Conservation (phyloP, 306 rosid species). For the Cucurbita moschata region DNA sequence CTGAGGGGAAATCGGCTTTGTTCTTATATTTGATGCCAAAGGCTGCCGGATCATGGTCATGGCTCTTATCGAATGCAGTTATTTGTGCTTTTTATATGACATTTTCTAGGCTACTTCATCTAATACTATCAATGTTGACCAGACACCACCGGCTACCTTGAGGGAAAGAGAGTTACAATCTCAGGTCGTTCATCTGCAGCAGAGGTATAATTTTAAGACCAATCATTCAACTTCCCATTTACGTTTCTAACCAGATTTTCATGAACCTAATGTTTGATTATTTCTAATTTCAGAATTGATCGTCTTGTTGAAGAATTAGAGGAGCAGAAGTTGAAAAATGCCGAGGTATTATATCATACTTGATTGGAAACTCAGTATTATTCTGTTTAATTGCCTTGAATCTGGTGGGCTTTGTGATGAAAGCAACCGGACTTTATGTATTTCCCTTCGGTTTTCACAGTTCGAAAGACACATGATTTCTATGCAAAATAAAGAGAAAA, state of each 20-base stretch:
- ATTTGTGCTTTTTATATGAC: background rate
- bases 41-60: background rate
- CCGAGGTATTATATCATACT: slow-evolving; percentile 29
- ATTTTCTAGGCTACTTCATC: background rate
- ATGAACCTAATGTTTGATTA: slow-evolving; percentile 3
- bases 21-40: background rate
- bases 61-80: background rate
- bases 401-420: background rate
- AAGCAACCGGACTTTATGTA: background rate
- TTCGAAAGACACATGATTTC: slow-evolving; percentile 30
- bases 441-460: slow-evolving; percentile 14
- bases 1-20: background rate
- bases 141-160: slow-evolving; percentile 36
- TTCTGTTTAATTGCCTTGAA: background rate
- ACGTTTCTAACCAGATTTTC: background rate
- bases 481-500: slow-evolving; percentile 18
- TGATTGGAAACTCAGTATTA: background rate
- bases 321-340: slow-evolving; percentile 69
- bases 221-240: background rate
- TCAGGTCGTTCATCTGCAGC: slow-evolving; percentile 55
- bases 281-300: slow-evolving; percentile 41
- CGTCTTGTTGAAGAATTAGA: slow-evolving; percentile 61
- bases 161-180: slow-evolving; percentile 61
- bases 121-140: slow-evolving; percentile 7
- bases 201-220: slow-evolving; percentile 39